phyloP scores from a whole-genome alignment of 495 filamentous ascomycete genomes.

The Penicillium macrosclerotiorum region DNA sequence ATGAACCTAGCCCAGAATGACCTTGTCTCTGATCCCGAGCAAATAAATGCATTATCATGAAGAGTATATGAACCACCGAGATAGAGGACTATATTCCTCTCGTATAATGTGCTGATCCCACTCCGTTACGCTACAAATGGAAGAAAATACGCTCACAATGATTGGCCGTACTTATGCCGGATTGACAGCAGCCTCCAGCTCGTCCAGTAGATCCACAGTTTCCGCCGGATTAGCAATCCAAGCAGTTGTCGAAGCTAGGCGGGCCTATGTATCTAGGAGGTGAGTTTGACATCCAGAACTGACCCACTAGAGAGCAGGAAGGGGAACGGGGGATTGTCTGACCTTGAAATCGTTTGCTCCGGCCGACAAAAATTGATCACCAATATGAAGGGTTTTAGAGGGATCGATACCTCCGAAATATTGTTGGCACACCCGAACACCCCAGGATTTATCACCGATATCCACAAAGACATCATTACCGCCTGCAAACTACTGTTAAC shows the following conservation, averaged over 20 bases:
- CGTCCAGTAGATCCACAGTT: conserved; percentile 84
- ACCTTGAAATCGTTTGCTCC: conserved; percentile 97
- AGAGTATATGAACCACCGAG: no score
- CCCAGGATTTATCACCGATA: conserved; percentile 96
- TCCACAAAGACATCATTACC: conserved; percentile 98
- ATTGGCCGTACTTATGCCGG: background rate
- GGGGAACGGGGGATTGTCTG: background rate
- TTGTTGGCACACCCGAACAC: conserved; percentile 85
- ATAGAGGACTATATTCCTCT: no score
- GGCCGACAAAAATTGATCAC: conserved; percentile 93
- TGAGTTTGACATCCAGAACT: background rate
- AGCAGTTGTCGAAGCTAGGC: conserved; percentile 63
- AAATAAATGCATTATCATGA: no score
- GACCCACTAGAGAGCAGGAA: no score
- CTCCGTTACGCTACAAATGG: no score
- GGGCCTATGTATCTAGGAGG: conserved; percentile 38
- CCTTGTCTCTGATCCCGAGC: no score
- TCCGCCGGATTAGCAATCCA: conserved; percentile 95
- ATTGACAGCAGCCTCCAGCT: conserved; percentile 38
- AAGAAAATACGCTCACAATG: background rate
- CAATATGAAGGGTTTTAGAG: conserved; percentile 73
- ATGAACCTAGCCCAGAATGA: no score
- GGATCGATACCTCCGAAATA: conserved; percentile 78
- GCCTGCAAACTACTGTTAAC: no score
- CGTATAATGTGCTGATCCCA: no score